Conservation (phyloP, 164 flowering plant genomes). For the Dillenia suffruticosa region DNA sequence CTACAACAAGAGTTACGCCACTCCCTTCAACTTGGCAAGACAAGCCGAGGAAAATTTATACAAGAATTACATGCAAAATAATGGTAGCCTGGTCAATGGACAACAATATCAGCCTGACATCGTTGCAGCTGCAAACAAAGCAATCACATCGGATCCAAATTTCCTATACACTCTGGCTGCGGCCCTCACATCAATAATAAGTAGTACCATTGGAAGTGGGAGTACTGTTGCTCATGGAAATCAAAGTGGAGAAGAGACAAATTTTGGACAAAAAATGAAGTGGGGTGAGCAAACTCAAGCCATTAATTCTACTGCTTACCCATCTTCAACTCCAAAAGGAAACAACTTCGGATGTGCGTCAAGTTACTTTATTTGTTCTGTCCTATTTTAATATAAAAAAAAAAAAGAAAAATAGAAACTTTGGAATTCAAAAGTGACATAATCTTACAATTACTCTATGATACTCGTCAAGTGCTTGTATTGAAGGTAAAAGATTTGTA, state of each 20-base stretch:
- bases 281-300: constrained; percentile 31
- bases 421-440: too few relatives aligned
- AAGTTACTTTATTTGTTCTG: constrained; percentile 23
- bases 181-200: constrained; percentile 67
- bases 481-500: too few relatives aligned
- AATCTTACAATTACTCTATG: too few relatives aligned
- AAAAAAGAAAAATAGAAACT: too few relatives aligned
- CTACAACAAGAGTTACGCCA: constrained; percentile 26
- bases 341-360: constrained; percentile 33
- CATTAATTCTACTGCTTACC: constrained; percentile 13
- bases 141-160: constrained; percentile 75
- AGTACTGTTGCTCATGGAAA: constrained; percentile 12
- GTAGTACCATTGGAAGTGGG: constrained; percentile 9
- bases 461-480: too few relatives aligned
- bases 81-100: constrained; percentile 10
- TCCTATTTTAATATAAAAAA: too few relatives aligned
- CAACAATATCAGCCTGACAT: constrained; percentile 28
- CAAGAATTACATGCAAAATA: constrained; percentile 40
- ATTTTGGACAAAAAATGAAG: constrained; percentile 26
- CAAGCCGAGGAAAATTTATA: constrained; percentile 36
- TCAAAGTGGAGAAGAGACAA: constrained; percentile 19
- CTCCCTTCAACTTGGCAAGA: constrained; percentile 25
- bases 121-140: constrained; percentile 80
- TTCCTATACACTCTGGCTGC: constrained; percentile 74
- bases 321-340: constrained; percentile 16